Conservation (phyloP, 108 stramenopile species). For the Skeletonema grethae region DNA sequence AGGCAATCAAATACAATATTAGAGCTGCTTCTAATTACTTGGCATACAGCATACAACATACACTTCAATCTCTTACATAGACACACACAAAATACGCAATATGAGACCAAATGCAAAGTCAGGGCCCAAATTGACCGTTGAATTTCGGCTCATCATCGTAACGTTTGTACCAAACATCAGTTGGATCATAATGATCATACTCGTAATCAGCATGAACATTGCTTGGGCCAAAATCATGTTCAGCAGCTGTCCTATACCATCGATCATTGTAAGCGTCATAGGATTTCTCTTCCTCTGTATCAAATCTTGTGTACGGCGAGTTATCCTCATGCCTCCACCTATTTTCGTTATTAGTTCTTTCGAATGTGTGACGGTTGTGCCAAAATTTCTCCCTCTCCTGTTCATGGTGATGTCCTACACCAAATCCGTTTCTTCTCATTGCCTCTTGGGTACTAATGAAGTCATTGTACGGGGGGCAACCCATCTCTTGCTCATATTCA, state of each 20-base stretch:
- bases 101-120: neutral
- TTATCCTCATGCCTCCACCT: neutral
- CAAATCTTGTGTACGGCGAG: neutral
- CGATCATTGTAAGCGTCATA: constrained; percentile 11
- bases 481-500: neutral
- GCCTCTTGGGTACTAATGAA: neutral
- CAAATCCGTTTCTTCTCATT: neutral
- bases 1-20: neutral
- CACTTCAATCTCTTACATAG: neutral
- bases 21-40: neutral
- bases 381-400: neutral
- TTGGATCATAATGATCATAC: constrained; percentile 5
- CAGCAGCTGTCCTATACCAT: neutral
- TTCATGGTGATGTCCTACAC: neutral
- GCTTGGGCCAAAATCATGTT: neutral
- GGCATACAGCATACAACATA: neutral
- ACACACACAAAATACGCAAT: neutral
- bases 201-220: neutral
- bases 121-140: constrained; percentile 11
- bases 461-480: neutral
- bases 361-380: neutral
- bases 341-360: neutral
- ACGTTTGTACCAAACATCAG: constrained; percentile 8
- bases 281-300: neutral
- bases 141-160: constrained; percentile 5